Percentiles rank a stretch among this genome's conserved stretches.
Conservation (phyloP, 2,329 filamentous ascomycete genomes). For the Leptosphaerulina australis region DNA sequence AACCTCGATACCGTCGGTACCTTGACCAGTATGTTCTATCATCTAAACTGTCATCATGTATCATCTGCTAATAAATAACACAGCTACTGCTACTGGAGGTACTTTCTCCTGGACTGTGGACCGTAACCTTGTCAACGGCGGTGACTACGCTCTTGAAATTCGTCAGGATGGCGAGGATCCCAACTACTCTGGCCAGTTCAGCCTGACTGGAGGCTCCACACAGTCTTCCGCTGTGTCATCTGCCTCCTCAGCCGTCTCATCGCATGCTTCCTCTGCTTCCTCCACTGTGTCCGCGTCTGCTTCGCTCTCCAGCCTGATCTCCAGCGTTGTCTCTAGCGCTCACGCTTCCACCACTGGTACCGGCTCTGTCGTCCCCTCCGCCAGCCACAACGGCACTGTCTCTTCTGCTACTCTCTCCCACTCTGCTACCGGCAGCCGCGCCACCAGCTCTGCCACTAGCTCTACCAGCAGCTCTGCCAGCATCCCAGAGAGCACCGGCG, state of each 20-base stretch:
- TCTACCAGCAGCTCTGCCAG: conserved; percentile 14
- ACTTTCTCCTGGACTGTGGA: conserved; percentile 60
- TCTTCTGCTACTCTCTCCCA: conserved; percentile 32
- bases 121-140: conserved; percentile 50
- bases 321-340: conserved; percentile 36
- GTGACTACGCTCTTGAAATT: conserved; percentile 66
- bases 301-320: conserved; percentile 37
- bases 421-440: conserved; percentile 22
- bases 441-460: conserved; percentile 25
- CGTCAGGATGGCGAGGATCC: conserved; percentile 53
- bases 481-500: conserved; percentile 35
- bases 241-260: conserved; percentile 24
- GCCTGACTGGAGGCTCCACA: conserved; percentile 41
- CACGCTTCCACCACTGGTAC: conserved; percentile 32
- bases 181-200: conserved; percentile 64
- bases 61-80: conserved; percentile 19
- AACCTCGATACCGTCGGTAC: conserved; percentile 59
- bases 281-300: conserved; percentile 31
- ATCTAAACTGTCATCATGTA: background rate
- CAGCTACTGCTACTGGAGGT: conserved; percentile 53
- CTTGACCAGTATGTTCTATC: conserved; percentile 54
- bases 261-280: conserved; percentile 22
- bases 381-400: conserved; percentile 37
- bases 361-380: conserved; percentile 20
- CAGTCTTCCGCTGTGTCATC: conserved; percentile 31